Percentiles rank a stretch among this genome's conserved stretches.
Conservation (phyloP, 139 green algal genomes). For the Choricystis sp. region DNA sequence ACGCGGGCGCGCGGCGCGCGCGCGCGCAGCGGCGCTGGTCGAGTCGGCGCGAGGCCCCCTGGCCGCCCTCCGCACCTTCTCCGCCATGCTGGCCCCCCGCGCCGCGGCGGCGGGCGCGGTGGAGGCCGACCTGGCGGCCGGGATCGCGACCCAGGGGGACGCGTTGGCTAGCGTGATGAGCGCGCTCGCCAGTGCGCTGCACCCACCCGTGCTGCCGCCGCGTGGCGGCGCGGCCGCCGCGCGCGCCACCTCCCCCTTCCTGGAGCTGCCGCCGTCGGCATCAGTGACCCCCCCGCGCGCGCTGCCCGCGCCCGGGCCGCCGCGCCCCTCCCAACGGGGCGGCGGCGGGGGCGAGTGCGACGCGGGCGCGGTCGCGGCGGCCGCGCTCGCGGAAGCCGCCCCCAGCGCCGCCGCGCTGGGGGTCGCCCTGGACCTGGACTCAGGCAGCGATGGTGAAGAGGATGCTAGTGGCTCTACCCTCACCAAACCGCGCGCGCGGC, state of each 20-base stretch:
- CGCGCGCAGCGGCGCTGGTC: slow-evolving; percentile 26
- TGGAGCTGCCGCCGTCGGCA: neutral
- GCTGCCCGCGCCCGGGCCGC: too few species aligned
- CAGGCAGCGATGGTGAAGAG: too few species aligned
- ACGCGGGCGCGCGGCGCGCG: slow-evolving; percentile 10
- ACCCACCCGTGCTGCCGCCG: neutral
- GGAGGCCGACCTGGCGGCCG: slow-evolving; percentile 40
- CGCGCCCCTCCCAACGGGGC: neutral
- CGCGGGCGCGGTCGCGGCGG: too few species aligned
- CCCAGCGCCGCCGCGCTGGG: neutral
- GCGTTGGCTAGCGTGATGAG: slow-evolving; percentile 32
- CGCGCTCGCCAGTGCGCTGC: slow-evolving; percentile 14
- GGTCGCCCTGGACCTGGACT: neutral
- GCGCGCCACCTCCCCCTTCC: neutral
- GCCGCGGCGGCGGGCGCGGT: slow-evolving; percentile 11
- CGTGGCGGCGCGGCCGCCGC: neutral
- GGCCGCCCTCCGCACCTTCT: slow-evolving; percentile 38
- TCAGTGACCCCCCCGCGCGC: neutral
- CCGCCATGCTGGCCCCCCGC: slow-evolving; percentile 36
- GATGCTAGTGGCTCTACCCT: too few species aligned
- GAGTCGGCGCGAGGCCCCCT: slow-evolving; percentile 30
- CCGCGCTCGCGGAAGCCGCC: neutral
- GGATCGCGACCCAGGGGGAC: slow-evolving; percentile 38
- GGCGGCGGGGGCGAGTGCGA: neutral
- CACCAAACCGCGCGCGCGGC: too few species aligned